Percentiles rank a stretch among this genome's conserved stretches.
These are phyloP conservation scores for Wickerhamomyces sp. DNA, from an alignment of 1,139 yeast genomes.

Conservation along the genomic window DNA sequence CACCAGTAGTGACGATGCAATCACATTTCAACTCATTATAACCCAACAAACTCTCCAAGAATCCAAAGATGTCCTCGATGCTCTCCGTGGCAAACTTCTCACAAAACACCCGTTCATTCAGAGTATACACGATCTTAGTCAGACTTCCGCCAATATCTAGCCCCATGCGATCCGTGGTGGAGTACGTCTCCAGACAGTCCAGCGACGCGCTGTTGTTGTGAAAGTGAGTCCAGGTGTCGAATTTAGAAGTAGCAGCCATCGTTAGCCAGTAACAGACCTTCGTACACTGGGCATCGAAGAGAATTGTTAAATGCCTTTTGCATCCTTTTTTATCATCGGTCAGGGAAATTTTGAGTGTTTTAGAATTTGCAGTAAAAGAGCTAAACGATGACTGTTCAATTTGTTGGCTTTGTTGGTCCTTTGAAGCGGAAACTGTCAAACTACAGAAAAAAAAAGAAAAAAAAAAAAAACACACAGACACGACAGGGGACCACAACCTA, in stretches of 20 bases:
- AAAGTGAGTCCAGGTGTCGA: too few species aligned
- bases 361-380: too few species aligned
- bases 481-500: too few species aligned
- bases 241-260: too few species aligned
- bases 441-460: background rate
- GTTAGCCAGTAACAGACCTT: too few species aligned
- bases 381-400: background rate
- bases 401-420: background rate
- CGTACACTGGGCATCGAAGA: too few species aligned
- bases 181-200: too few species aligned
- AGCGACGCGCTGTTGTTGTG: too few species aligned
- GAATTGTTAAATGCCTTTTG: too few species aligned
- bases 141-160: constrained; percentile 83
- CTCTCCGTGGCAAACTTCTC: constrained; percentile 77
- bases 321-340: too few species aligned
- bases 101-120: constrained; percentile 72
- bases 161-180: constrained; percentile 1
- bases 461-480: background rate
- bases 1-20: constrained; percentile 91
- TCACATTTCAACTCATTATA: constrained; percentile 12
- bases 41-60: constrained; percentile 26
- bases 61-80: constrained; percentile 61
- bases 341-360: too few species aligned
- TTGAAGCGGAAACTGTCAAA: background rate
- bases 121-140: constrained; percentile 82